These are phyloP conservation scores for Aphanomyces cochlioides DNA, from an alignment of 352 stramenopile species.

Conservation along the genomic window DNA sequence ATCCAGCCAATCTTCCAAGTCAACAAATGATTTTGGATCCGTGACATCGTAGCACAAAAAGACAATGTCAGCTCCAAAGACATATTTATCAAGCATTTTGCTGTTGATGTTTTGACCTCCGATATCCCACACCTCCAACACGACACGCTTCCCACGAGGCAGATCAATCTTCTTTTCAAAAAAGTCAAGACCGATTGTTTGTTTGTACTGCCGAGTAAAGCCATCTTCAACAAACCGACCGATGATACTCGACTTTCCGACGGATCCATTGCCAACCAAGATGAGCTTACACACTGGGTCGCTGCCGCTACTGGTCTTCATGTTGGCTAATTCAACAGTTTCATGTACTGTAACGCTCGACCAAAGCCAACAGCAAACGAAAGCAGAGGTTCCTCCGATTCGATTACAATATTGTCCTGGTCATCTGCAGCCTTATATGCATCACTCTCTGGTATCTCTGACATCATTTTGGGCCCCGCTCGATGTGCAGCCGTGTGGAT, in stretches of 20 bases:
- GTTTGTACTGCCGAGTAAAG: slow-evolving; percentile 80
- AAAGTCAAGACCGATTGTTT: slow-evolving; percentile 84
- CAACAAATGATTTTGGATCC: slow-evolving; percentile 74
- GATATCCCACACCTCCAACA: slow-evolving; percentile 87
- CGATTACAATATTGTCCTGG: no score
- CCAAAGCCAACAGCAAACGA: no score
- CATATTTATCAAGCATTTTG: slow-evolving; percentile 84
- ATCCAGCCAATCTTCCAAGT: slow-evolving; percentile 74
- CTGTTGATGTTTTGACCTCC: slow-evolving; percentile 84
- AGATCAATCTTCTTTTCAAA: slow-evolving; percentile 83
- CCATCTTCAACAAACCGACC: slow-evolving; percentile 75
- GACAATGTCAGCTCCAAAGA: slow-evolving; percentile 72
- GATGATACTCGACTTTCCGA: slow-evolving; percentile 85
- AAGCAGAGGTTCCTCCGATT: no score
- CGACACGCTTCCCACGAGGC: slow-evolving; percentile 61
- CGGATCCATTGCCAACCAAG: slow-evolving; percentile 77
- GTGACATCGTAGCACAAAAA: slow-evolving; percentile 86
- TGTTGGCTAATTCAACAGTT: background rate
- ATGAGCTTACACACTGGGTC: slow-evolving; percentile 57
- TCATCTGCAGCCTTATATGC: no score
- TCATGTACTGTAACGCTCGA: background rate
- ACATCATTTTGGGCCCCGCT: no score
- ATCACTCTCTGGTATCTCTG: no score
- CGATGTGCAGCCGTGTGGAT: no score
- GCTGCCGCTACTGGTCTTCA: slow-evolving; percentile 5